These are phyloP conservation scores for Lentithecium fluviatile DNA, from an alignment of 495 filamentous ascomycete genomes.

Conservation along the genomic window DNA sequence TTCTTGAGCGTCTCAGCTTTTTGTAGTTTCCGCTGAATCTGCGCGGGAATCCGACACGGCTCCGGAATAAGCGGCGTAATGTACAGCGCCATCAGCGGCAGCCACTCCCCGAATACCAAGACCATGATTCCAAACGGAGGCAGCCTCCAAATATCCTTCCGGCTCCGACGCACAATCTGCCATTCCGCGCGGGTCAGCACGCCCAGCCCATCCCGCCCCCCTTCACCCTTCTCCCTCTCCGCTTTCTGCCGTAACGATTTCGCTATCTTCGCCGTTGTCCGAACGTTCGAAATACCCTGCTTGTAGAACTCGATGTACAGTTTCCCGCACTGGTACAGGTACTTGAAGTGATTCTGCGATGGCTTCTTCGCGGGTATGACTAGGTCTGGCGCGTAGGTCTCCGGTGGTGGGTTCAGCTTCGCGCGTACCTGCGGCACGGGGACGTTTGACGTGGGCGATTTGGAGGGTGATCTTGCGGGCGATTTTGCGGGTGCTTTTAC, in stretches of 20 bases:
- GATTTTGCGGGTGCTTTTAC: not conserved
- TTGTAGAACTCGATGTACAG: constrained; percentile 82
- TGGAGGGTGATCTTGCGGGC: not conserved
- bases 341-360: constrained; percentile 43
- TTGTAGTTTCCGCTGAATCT: constrained; percentile 58
- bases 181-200: constrained; percentile 57
- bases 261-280: constrained; percentile 53
- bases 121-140: constrained; percentile 73
- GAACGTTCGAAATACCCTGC: constrained; percentile 69
- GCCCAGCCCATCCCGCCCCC: constrained; percentile 6
- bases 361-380: constrained; percentile 49
- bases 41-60: constrained; percentile 76
- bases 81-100: constrained; percentile 66
- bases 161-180: constrained; percentile 63
- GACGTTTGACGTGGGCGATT: not conserved
- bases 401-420: constrained; percentile 56
- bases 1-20: constrained; percentile 50
- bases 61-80: constrained; percentile 68
- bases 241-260: constrained; percentile 3
- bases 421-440: constrained; percentile 6
- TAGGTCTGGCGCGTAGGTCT: constrained; percentile 61
- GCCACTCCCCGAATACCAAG: constrained; percentile 78
- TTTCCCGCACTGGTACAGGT: constrained; percentile 54
- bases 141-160: constrained; percentile 69
- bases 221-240: too few species aligned